Base-by-base conservation (phyloP, 352 stramenopile genomes). In the Phytophthora pini region DNA sequence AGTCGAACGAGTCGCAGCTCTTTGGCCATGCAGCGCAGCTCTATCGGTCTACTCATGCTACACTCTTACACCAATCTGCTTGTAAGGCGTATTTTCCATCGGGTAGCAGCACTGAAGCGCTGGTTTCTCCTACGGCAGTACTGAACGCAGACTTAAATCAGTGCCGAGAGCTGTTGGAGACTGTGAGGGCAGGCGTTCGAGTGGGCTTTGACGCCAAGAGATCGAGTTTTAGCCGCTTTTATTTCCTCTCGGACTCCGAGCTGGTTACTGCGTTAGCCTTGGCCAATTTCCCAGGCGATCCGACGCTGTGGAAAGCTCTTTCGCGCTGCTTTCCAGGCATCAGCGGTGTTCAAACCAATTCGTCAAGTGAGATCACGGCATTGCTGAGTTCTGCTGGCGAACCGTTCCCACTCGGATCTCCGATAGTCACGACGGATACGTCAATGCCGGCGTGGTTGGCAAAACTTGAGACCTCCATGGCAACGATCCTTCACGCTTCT, bases 401-500 rank as follows among this genome's bases (percentile, higher is more conserved):
- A 47, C 50, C 69, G 6, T 74, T 93, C n/a, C 65, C 81, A 0
- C 70, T 94, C 12, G 82, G 82, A 2, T 69, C 77, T 0, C 63
- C 86, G 0, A 89, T 94, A 34, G 31, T 65, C 1, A 93, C 84
- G 0, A 40, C 32, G 3, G 61, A 79, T 17, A 65, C 68, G 3
- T 55, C 66, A 15, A 76, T 89, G n/a, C 46, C 64, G 0, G 57
- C 31, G 5, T 94, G 87, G 82, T 58, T 94, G 9, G 15, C 32
- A 5, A 90, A 89, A 44, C 41, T 94, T n/a, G 87, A 94, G 39
- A 65, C 72, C 0, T 63, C 79, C 0, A 88, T 92, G 66, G 61
- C 62, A 31, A 93, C 82, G 40, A 88, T 90, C 3, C 38, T 94
- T 1, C 84, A 94, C 34, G 87, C 86, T 4, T 88, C 75, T 5